Base-by-base conservation (phyloP, 2,329 filamentous ascomycete genomes). In the Elsinoe batatas region DNA sequence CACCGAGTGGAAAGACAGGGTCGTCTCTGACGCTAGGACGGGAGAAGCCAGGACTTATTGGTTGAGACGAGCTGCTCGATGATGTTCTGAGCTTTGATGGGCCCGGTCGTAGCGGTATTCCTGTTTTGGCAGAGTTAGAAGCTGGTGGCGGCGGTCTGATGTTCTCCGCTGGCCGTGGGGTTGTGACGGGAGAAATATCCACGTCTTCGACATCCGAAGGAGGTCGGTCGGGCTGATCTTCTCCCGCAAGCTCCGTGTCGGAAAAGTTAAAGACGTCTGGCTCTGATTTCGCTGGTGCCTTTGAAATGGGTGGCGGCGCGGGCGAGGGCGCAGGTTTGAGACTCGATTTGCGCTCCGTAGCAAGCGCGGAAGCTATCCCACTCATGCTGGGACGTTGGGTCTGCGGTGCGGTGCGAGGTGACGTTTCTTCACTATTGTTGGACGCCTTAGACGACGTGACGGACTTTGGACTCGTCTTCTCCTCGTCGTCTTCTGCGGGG, bases 41-140 rank as follows among this genome's bases (percentile, higher is more conserved):
- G 11, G 65, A 60, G 56, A 69, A 70, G 30, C 68, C 68, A 1
- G 68, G 68, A 18, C 58, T 61, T 5, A 63, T 64, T 3, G 68
- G 64, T 54, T 68, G 67, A 59, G 37, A 62, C 47, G 54, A 57
- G 43, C 26, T 63, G 56, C 17, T 64, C 61, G 53, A 59, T 54
- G 15, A 67, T 58, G 47, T 60, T 55, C 56, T 63, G 59, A 57
- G 62, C 59, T 17, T 67, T 47, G 54, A 63, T 3, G 32, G 18
- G 18, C 26, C 30, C 15, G 47, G 32, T 38, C 47, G 47, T 2
- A 35, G 32, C 32, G 47, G 47, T 12, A 22, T 20, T 15, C 33
- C 44, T 6, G 26, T 13, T 11, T 36, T 49, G 17, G 44, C n/a
- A 15, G 44, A 30, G 12, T 26, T n/a, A 17, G 40, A 17, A 44